phyloP scores from a whole-genome alignment of 768 basidiomycete genomes.

The Botryobasidium botryosum region DNA sequence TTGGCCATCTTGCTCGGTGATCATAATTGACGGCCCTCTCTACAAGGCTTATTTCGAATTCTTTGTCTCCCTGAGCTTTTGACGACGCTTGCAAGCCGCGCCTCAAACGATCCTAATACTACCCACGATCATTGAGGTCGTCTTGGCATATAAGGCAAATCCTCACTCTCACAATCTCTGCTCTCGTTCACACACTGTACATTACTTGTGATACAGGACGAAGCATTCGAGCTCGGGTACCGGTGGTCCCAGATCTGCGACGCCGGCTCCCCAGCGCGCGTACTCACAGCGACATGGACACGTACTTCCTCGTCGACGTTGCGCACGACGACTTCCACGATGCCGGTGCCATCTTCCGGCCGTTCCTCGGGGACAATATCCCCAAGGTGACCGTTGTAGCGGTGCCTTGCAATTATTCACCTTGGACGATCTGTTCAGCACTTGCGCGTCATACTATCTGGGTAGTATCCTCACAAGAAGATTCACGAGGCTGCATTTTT shows the following conservation, averaged over 20 bases:
- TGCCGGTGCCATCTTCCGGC: slow-evolving; percentile 65
- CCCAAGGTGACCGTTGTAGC: no score
- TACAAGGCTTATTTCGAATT: slow-evolving; percentile 86
- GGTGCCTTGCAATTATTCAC: no score
- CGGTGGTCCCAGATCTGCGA: slow-evolving; percentile 89
- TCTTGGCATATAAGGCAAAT: slow-evolving; percentile 92
- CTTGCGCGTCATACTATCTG: no score
- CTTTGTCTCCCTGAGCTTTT: slow-evolving; percentile 67
- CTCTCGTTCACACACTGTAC: neutral
- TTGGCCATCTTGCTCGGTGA: slow-evolving; percentile 3
- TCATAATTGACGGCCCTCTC: neutral
- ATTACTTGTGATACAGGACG: slow-evolving; percentile 40
- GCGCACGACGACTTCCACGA: slow-evolving; percentile 93
- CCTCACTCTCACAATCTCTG: no score
- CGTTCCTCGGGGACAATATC: slow-evolving; percentile 32
- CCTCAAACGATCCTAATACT: slow-evolving; percentile 73
- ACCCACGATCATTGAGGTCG: slow-evolving; percentile 95
- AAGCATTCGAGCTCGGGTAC: slow-evolving; percentile 79
- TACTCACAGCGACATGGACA: slow-evolving; percentile 66
- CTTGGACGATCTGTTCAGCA: no score
- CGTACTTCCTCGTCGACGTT: slow-evolving; percentile 76
- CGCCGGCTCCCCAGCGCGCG: slow-evolving; percentile 49
- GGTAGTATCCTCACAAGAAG: no score
- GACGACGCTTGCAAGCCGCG: slow-evolving; percentile 52
- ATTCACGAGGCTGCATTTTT: no score